phyloP scores from a whole-genome alignment of 768 basidiomycete species.

The Butyriboletus loyo region DNA sequence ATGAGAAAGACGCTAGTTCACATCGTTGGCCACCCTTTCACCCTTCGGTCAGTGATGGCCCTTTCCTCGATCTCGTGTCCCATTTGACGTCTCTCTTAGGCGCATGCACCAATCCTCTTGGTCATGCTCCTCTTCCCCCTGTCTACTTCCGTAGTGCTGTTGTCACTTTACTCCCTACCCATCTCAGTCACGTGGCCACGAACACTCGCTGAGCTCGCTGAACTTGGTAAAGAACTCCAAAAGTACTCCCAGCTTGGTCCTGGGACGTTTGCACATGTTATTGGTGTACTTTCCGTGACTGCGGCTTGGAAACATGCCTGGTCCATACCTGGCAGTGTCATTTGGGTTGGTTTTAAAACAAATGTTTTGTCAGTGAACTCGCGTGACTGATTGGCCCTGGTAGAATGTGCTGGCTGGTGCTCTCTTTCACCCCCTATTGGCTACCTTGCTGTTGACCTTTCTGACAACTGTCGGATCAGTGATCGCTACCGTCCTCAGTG shows the following conservation, averaged over 20 bases:
- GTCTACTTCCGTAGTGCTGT: constrained; percentile 53
- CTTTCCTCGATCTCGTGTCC: background rate
- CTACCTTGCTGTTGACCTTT: constrained; percentile 75
- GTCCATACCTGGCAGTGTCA: constrained; percentile 92
- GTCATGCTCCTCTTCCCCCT: constrained; percentile 66
- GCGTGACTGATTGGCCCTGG: constrained; percentile 15
- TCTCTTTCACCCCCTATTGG: constrained; percentile 77
- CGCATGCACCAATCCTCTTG: constrained; percentile 65
- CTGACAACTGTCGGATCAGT: constrained; percentile 88
- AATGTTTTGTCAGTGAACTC: background rate
- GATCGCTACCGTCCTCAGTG: constrained; percentile 74
- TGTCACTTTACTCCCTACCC: constrained; percentile 53
- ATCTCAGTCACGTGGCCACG: constrained; percentile 75
- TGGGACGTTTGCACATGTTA: constrained; percentile 66
- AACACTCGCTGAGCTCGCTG: constrained; percentile 70
- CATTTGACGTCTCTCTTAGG: constrained; percentile 27
- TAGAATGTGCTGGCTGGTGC: constrained; percentile 91
- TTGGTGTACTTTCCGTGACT: constrained; percentile 77
- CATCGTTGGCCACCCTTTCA: constrained; percentile 31
- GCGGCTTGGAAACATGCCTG: constrained; percentile 97
- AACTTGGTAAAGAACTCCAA: constrained; percentile 71
- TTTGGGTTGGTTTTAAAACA: constrained; percentile 59
- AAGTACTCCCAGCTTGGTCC: constrained; percentile 72
- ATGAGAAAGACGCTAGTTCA: constrained; percentile 36
- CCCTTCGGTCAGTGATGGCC: constrained; percentile 33